A percentile compares a stretch with the other conserved stretches of the same genome.
These are phyloP conservation scores for Singerocomus inundabilis DNA, from an alignment of 1,284 basidiomycete species.

Conservation along the genomic window DNA sequence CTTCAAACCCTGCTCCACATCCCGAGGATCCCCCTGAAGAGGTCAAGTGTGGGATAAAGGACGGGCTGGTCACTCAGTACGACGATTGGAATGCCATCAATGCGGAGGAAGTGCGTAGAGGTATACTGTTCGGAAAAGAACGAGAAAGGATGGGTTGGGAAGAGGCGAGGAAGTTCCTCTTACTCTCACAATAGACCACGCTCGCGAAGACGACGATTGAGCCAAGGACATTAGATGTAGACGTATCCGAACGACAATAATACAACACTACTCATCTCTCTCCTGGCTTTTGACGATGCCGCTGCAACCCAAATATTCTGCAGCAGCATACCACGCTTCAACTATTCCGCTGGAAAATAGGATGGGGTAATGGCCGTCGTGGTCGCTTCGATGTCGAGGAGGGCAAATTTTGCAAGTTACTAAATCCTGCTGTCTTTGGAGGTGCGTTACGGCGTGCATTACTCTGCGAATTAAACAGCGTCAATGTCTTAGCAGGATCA, in stretches of 20 bases:
- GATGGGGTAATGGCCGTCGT: slow-evolving; percentile 33
- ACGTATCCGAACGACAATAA: slow-evolving; percentile 11
- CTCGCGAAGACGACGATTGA: slow-evolving; percentile 1
- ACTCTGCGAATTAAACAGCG: slow-evolving; percentile 17
- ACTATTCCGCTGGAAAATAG: slow-evolving; percentile 28
- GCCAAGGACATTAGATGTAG: slow-evolving; percentile 7
- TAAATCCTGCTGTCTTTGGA: slow-evolving; percentile 22
- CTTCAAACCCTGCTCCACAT: slow-evolving; percentile 30
- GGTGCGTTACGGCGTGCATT: slow-evolving; percentile 27
- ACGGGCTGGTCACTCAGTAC: slow-evolving; percentile 55
- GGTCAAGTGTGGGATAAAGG: slow-evolving; percentile 53
- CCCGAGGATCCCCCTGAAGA: slow-evolving; percentile 49
- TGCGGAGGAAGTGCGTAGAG: slow-evolving; percentile 62
- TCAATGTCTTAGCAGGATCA: neutral
- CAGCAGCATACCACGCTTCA: slow-evolving; percentile 4
- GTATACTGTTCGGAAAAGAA: slow-evolving; percentile 62
- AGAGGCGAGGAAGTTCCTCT: slow-evolving; percentile 46
- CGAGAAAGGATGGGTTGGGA: slow-evolving; percentile 77
- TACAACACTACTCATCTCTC: slow-evolving; percentile 9
- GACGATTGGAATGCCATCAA: slow-evolving; percentile 70
- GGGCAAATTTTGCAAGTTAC: slow-evolving; percentile 31
- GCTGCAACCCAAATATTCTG: neutral
- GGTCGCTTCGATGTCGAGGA: slow-evolving; percentile 22
- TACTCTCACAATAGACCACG: slow-evolving; percentile 8
- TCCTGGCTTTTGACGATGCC: neutral